Conservation (phyloP, 495 filamentous ascomycete species). For the Lasiosphaeris hirsuta region DNA sequence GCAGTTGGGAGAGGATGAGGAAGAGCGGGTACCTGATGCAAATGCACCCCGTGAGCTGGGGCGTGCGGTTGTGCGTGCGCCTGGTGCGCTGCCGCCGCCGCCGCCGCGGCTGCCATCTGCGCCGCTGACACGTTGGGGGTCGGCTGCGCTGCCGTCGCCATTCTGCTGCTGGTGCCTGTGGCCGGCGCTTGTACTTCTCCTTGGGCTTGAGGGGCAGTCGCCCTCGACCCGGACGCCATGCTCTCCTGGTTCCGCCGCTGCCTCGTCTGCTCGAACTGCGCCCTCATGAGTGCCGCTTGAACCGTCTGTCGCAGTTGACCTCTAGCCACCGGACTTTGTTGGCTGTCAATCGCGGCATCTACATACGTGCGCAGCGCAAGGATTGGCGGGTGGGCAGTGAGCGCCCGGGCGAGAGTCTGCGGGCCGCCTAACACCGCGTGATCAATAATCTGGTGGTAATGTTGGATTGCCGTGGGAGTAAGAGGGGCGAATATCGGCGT, state of each 20-base stretch:
- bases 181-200: neutral
- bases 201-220: neutral
- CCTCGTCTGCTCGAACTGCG: conserved; percentile 41
- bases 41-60: conserved; percentile 16
- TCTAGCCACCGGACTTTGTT: conserved; percentile 36
- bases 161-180: neutral
- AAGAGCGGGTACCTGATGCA: conserved; percentile 27
- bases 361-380: conserved; percentile 38
- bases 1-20: conserved; percentile 5
- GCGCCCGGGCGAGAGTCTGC: conserved; percentile 38
- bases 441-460: conserved; percentile 43
- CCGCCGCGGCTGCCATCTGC: conserved; percentile 15
- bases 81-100: conserved; percentile 22
- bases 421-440: conserved; percentile 41
- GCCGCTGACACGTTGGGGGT: conserved; percentile 1
- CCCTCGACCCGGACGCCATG: conserved; percentile 1
- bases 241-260: conserved; percentile 23
- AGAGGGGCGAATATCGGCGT: conserved; percentile 1
- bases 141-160: neutral
- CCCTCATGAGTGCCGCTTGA: conserved; percentile 36
- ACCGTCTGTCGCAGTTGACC: conserved; percentile 43
- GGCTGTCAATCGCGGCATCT: conserved; percentile 41
- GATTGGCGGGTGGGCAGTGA: conserved; percentile 43
- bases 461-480: conserved; percentile 13
- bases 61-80: conserved; percentile 21